These are phyloP conservation scores for Suillus ampliporus DNA, from an alignment of 768 basidiomycete species.

Conservation along the genomic window DNA sequence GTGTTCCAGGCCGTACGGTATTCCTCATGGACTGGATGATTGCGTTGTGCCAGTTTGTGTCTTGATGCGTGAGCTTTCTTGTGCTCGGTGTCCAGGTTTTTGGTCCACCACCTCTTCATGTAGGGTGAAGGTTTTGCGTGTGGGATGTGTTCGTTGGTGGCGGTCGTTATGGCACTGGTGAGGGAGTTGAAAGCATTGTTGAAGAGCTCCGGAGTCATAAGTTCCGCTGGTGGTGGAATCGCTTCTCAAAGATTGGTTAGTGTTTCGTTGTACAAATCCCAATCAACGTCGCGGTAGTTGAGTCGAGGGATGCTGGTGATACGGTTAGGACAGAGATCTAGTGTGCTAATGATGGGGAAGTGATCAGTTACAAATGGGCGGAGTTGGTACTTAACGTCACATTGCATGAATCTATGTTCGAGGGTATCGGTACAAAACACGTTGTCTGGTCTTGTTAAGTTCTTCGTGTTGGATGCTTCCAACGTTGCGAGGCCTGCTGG, in stretches of 20 bases:
- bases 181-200: too few relatives aligned
- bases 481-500: not conserved
- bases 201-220: too few relatives aligned
- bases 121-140: constrained; percentile 15
- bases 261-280: too few relatives aligned
- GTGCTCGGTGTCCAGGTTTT: constrained; percentile 14
- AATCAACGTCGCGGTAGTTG: not conserved
- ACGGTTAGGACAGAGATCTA: not conserved
- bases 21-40: too few relatives aligned
- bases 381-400: not conserved
- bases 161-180: too few relatives aligned
- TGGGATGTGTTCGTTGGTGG: constrained; percentile 2
- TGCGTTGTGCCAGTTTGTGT: too few relatives aligned
- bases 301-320: not conserved
- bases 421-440: constrained; percentile 13
- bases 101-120: constrained; percentile 26
- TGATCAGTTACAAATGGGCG: constrained; percentile 6
- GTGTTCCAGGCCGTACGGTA: too few relatives aligned
- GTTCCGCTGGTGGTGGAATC: too few relatives aligned
- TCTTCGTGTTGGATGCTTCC: constrained; percentile 3
- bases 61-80: not conserved
- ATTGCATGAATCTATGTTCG: not conserved
- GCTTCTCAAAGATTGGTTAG: too few relatives aligned
- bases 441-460: constrained; percentile 11
- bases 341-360: not conserved